Base-by-base conservation (phyloP, 352 stramenopile genomes). In the Phytophthora crassamura region DNA sequence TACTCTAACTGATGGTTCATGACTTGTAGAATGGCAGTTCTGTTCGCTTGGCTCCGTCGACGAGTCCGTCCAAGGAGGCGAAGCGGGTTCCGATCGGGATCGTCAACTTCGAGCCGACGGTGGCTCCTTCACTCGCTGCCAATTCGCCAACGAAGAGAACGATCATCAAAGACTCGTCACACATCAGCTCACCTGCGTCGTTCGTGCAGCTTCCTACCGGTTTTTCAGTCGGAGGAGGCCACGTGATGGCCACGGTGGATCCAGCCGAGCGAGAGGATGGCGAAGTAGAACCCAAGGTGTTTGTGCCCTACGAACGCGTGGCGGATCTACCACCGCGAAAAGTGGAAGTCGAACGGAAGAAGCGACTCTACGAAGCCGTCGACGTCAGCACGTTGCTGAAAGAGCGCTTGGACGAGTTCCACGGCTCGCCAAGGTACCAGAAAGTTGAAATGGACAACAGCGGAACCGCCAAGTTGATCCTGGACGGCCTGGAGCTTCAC, bases 281-380 rank as follows among this genome's bases (percentile, higher is more conserved):
- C 55, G 71, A 84, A 52, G 84, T 91, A 14, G 79, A 91, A 22
- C 83, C 83, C 5, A 91, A 91, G 30, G 83, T 91, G 25, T 91
- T 89, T 58, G 78, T 91, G 3, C 82, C 83, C 10, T 86, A 87
- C 48, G 74, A 88, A 42, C 77, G 78, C n/a, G 77, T 75, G 18
- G 56, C 74, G n/a, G 42, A 81, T 52, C 58, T 84, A 15, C 77
- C 83, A 4, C 83, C 83, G 16, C 82, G 83, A 1, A 84, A 89
- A 39, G 80, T 91, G 30, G 82, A 89, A 59, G 82, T 91, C 2
- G 83, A 91, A 49, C 70, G 82, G 14, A 91, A 91, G 61, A 89
- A 86, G 49, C 72, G 82, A 0, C 41, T 74, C 11, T 90, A 85
- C 40, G 78, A 87, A 41, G 57, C 81, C 0, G 59, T 81, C 4